A percentile compares a stretch with the other conserved stretches of the same genome.
phyloP scores from a whole-genome alignment of 2,329 filamentous ascomycete species.

The Cytospora piceicola region DNA sequence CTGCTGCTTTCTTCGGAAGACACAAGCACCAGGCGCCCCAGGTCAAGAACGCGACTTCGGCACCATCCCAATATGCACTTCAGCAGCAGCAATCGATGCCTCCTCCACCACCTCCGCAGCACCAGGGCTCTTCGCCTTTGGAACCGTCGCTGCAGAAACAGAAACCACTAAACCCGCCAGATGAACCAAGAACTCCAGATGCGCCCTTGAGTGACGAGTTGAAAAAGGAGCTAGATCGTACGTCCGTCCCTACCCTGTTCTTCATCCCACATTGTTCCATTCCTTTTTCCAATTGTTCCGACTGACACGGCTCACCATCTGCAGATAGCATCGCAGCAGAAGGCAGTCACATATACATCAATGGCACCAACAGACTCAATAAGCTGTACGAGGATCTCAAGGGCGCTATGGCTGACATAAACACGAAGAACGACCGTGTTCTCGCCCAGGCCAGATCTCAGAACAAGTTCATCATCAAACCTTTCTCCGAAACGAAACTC shows the following conservation, averaged over 20 bases:
- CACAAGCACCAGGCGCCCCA: slow-evolving; percentile 5
- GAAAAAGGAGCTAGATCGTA: slow-evolving; percentile 3
- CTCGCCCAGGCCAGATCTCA: slow-evolving; percentile 14
- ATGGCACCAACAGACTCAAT: slow-evolving; percentile 4
- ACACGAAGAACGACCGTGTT: slow-evolving; percentile 11
- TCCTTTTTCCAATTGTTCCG: not conserved
- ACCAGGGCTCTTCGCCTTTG: not conserved
- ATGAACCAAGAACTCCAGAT: not conserved
- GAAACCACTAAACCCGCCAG: not conserved
- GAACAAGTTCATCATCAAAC: slow-evolving; percentile 18
- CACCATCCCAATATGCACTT: not conserved
- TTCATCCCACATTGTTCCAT: not conserved
- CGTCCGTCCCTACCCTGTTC: too few species aligned
- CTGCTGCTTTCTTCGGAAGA: slow-evolving; percentile 27
- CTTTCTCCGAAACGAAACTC: slow-evolving; percentile 14
- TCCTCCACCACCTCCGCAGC: not conserved
- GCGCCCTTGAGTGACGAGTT: slow-evolving; percentile 19
- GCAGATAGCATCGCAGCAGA: slow-evolving; percentile 17
- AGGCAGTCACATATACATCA: slow-evolving; percentile 18
- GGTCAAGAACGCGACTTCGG: not conserved
- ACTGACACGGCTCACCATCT: not conserved
- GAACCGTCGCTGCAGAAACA: not conserved
- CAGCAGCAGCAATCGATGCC: slow-evolving; percentile 5
- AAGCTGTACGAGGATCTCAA: slow-evolving; percentile 12
- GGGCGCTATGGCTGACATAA: not conserved